Conservation (phyloP, 495 filamentous ascomycete species). For the Penicillium argentinense region DNA sequence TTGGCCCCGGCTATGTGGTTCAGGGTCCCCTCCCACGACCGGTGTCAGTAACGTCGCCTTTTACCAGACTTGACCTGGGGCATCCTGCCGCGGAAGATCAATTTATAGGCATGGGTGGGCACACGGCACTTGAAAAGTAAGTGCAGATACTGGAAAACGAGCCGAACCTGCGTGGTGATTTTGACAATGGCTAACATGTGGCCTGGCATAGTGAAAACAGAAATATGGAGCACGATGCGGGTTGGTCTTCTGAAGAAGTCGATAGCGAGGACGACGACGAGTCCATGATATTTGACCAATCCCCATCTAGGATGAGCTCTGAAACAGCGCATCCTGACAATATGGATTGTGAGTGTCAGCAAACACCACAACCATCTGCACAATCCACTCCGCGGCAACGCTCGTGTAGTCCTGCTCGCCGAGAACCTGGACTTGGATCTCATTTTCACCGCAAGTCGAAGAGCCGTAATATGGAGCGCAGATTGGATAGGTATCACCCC, state of each 20-base stretch:
- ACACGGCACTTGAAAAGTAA: constrained; percentile 5
- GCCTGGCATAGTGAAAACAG: not conserved
- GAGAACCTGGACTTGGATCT: constrained; percentile 1
- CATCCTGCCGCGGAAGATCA: not conserved
- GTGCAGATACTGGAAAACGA: not conserved
- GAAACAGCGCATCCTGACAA: constrained; percentile 9
- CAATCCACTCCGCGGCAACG: not conserved
- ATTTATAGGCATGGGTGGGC: not conserved
- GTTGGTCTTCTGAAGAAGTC: constrained; percentile 7
- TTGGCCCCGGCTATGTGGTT: not conserved
- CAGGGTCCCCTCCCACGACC: constrained; percentile 12
- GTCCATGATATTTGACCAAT: constrained; percentile 10
- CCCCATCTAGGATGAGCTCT: constrained; percentile 9
- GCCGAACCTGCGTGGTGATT: not conserved
- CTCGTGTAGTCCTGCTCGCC: constrained; percentile 11
- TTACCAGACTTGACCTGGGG: constrained; percentile 7
- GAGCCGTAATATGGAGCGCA: constrained; percentile 10
- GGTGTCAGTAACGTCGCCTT: constrained; percentile 4
- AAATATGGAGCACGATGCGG: not conserved
- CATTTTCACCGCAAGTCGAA: constrained; percentile 4
- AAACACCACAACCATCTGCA: not conserved
- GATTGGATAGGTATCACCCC: not conserved
- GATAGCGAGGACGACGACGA: constrained; percentile 10
- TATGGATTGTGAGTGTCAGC: constrained; percentile 7
- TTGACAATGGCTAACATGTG: too few species aligned